phyloP scores from a whole-genome alignment of 176 grass and related monocot genomes.

The Bolboschoenus planiculmis region DNA sequence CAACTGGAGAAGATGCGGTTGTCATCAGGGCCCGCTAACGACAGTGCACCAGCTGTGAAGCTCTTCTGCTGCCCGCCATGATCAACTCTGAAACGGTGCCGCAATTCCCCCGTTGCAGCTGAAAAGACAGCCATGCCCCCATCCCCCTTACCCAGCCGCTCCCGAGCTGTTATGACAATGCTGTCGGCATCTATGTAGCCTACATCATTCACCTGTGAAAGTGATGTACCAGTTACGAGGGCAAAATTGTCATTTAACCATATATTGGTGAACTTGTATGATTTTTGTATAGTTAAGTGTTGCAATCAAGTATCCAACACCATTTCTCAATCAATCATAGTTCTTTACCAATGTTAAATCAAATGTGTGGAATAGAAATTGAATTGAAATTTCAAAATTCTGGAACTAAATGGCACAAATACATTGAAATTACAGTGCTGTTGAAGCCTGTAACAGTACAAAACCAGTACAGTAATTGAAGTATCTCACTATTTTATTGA shows the following conservation, averaged over 20 bases:
- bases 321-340: too few relatives aligned
- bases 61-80: conserved; percentile 49
- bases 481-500: background rate
- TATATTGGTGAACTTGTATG: background rate
- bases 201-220: conserved; percentile 81
- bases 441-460: background rate
- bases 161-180: conserved; percentile 65
- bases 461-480: background rate
- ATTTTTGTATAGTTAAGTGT: background rate
- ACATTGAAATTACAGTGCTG: background rate
- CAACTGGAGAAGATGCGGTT: conserved; percentile 68
- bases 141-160: conserved; percentile 49
- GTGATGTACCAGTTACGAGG: background rate
- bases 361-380: background rate
- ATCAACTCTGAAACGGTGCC: conserved; percentile 56
- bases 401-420: background rate
- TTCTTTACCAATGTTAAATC: background rate
- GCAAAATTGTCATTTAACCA: conserved; percentile 1
- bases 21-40: conserved; percentile 28
- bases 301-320: background rate
- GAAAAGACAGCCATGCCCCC: conserved; percentile 85
- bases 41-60: conserved; percentile 82
- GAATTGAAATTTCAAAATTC: background rate
- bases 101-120: conserved; percentile 50
- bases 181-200: conserved; percentile 59